A percentile compares a stretch with the other conserved stretches of the same genome.
Conservation (phyloP, 495 filamentous ascomycete genomes). For the Hypomontagnella submonticulosa region DNA sequence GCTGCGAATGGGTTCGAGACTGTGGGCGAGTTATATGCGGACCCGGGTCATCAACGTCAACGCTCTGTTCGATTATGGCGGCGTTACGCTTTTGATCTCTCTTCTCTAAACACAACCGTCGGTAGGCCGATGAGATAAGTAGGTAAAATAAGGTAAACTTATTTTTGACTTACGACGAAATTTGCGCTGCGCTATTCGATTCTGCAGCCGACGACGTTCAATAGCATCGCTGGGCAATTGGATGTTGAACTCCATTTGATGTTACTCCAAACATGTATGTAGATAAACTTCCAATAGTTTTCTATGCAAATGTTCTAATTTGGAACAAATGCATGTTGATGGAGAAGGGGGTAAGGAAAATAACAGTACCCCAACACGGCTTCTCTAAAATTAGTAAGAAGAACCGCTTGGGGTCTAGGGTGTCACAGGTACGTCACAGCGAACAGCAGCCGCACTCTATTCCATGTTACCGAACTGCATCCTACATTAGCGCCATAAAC, state of each 20-base stretch:
- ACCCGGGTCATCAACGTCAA: neutral
- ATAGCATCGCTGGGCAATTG: slow-evolving; percentile 12
- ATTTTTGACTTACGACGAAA: slow-evolving; percentile 73
- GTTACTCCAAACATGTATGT: neutral
- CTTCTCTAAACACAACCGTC: slow-evolving; percentile 25
- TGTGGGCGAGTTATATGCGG: neutral
- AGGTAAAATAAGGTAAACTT: slow-evolving; percentile 3
- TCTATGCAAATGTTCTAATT: no score
- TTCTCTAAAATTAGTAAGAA: no score
- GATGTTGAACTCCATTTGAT: slow-evolving; percentile 20
- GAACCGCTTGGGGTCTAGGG: no score
- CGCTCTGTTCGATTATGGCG: neutral
- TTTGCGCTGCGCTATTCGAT: slow-evolving; percentile 93
- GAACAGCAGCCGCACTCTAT: slow-evolving; percentile 5
- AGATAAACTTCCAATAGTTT: neutral
- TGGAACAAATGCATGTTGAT: no score
- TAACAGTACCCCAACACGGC: no score
- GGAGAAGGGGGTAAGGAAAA: no score
- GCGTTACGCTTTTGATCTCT: slow-evolving; percentile 6
- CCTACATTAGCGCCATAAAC: neutral
- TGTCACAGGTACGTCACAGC: slow-evolving; percentile 1
- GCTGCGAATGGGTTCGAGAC: neutral
- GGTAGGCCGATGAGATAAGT: slow-evolving; percentile 4
- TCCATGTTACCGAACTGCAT: neutral
- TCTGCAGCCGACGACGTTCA: slow-evolving; percentile 90